phyloP scores from a whole-genome alignment of 139 green algal genomes.

The Chlorella vulgaris region DNA sequence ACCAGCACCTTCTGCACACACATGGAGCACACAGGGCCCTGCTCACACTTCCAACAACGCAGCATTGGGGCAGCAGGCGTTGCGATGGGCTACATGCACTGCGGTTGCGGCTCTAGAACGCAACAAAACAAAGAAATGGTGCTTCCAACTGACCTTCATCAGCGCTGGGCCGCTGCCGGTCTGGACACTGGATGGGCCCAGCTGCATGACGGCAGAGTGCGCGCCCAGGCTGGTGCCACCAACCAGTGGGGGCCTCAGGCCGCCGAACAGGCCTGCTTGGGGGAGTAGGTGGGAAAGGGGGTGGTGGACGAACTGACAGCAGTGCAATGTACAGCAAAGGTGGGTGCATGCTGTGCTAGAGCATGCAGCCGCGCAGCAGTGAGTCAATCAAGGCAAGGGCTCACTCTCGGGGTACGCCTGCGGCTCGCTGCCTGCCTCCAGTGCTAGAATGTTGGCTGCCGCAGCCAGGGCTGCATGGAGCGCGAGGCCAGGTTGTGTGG shows the following conservation, averaged over 20 bases:
- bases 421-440: constrained; percentile 1
- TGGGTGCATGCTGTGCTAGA: too few relatives aligned
- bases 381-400: not conserved
- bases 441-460: not conserved
- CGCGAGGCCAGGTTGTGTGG: too few relatives aligned
- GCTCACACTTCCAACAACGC: too few relatives aligned
- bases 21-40: too few relatives aligned
- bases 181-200: constrained; percentile 6
- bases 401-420: constrained; percentile 12
- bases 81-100: too few relatives aligned
- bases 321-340: not conserved
- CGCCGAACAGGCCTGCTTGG: constrained; percentile 6
- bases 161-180: too few relatives aligned
- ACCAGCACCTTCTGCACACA: not conserved
- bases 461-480: not conserved
- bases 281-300: not conserved
- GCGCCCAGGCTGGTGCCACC: not conserved
- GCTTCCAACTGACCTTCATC: too few relatives aligned
- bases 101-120: too few relatives aligned
- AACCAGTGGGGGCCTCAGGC: not conserved
- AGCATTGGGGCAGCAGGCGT: too few relatives aligned
- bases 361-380: not conserved
- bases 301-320: not conserved
- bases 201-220: not conserved
- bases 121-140: too few relatives aligned